These are phyloP conservation scores for Mikania micrantha DNA, from an alignment of 129 eudicot genomes.

Conservation along the genomic window DNA sequence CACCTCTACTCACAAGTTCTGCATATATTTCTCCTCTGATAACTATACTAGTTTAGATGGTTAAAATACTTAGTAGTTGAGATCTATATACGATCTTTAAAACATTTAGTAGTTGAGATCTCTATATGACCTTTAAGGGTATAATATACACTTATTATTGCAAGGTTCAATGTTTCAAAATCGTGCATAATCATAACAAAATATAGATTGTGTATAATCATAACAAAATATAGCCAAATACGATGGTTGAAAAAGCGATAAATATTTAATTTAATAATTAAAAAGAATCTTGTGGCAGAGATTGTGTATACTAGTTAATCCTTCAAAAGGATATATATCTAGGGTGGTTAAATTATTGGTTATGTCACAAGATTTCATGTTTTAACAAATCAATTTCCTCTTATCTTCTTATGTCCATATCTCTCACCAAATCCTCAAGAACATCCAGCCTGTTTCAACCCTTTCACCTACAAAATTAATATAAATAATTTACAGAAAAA, in stretches of 20 bases:
- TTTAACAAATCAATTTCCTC: constrained; percentile 36
- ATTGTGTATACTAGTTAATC: neutral
- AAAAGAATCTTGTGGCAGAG: constrained; percentile 28
- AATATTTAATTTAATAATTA: neutral
- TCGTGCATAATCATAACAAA: neutral
- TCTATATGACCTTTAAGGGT: neutral
- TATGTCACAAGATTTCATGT: constrained; percentile 38
- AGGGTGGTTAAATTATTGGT: constrained; percentile 38
- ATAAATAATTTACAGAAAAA: neutral
- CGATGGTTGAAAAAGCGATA: neutral
- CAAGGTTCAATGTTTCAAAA: neutral
- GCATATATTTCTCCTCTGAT: no score
- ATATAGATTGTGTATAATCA: neutral
- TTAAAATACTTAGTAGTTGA: no score
- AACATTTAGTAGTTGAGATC: neutral
- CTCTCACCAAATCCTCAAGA: constrained; percentile 29
- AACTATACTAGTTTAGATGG: no score
- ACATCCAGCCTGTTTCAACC: constrained; percentile 32
- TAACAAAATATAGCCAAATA: neutral
- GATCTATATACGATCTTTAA: no score
- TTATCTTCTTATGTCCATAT: constrained; percentile 35
- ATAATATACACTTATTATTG: neutral
- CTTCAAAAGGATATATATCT: neutral
- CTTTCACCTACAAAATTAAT: neutral
- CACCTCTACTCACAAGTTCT: no score